Percentiles rank a stretch among this genome's conserved stretches.
Conservation (phyloP, 1,284 basidiomycete species). For the Tremellales sp. region DNA sequence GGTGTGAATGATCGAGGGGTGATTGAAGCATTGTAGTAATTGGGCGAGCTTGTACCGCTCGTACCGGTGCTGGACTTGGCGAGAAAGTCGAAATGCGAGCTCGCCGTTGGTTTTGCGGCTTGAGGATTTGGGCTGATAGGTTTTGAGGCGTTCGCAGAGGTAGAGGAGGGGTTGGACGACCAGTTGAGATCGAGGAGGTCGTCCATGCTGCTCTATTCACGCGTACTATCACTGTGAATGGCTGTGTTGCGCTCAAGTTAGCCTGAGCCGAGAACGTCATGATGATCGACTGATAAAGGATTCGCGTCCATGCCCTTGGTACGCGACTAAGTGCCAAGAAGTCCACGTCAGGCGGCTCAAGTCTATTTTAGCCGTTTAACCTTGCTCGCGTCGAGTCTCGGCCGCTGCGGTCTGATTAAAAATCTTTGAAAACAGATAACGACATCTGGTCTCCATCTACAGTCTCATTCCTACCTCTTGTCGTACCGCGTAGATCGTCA, state of each 20-base stretch:
- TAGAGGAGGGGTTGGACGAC: constrained; percentile 22
- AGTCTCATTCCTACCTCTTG: too few species aligned
- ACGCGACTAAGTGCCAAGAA: too few species aligned
- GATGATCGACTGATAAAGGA: background rate
- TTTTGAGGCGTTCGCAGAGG: background rate
- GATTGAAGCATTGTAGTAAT: constrained; percentile 24
- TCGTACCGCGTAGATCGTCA: too few species aligned
- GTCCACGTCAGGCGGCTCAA: too few species aligned
- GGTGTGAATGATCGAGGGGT: constrained; percentile 10
- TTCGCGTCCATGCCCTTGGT: too few species aligned
- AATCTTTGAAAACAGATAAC: background rate
- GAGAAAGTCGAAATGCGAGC: constrained; percentile 4
- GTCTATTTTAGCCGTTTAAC: too few species aligned
- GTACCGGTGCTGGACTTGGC: constrained; percentile 7
- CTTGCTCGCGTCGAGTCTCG: too few species aligned
- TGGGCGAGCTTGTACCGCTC: constrained; percentile 4
- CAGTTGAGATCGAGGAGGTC: constrained; percentile 52
- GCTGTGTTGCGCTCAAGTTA: too few species aligned
- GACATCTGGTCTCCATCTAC: too few species aligned
- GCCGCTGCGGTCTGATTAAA: background rate
- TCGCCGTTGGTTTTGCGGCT: constrained; percentile 6
- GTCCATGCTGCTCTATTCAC: constrained; percentile 42
- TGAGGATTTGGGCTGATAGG: background rate
- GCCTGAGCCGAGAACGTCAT: too few species aligned
- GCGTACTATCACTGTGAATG: background rate